A percentile compares a stretch with the other conserved stretches of the same genome.
phyloP scores from a whole-genome alignment of 2,329 filamentous ascomycete species.

The Pseudogymnoascus destructans region DNA sequence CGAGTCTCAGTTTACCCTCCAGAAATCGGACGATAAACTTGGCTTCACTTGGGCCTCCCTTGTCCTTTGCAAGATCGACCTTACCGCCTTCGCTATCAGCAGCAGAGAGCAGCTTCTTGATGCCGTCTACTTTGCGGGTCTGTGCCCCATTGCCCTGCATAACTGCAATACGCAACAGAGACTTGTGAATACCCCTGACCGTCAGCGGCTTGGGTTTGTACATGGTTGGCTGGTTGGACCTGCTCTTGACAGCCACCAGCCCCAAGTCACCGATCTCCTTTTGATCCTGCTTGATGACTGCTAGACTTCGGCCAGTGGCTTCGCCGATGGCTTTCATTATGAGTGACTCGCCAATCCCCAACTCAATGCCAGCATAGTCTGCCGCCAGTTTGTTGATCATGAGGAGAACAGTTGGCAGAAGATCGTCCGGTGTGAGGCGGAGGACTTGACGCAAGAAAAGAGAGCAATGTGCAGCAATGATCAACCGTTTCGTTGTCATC shows the following conservation, averaged over 20 bases:
- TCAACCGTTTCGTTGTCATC: conserved; percentile 80
- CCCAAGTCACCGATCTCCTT: conserved; percentile 94
- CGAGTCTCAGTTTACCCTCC: conserved; percentile 85
- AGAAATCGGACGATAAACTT: conserved; percentile 89
- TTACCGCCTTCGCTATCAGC: conserved; percentile 67
- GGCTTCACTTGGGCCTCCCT: conserved; percentile 85
- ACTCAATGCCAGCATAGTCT: conserved; percentile 89
- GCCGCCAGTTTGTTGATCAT: conserved; percentile 98
- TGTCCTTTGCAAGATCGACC: conserved; percentile 82
- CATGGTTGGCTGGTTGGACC: conserved; percentile 93
- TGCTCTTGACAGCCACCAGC: conserved; percentile 86
- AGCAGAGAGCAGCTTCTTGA: conserved; percentile 91
- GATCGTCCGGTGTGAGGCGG: conserved; percentile 72
- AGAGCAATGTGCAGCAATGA: conserved; percentile 81
- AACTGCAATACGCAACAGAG: conserved; percentile 78
- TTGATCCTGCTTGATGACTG: conserved; percentile 88
- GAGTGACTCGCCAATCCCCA: conserved; percentile 94
- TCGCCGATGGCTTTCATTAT: conserved; percentile 99
- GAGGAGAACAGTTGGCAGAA: conserved; percentile 76
- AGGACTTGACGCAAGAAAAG: conserved; percentile 90
- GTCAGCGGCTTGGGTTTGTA: conserved; percentile 93
- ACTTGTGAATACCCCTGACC: conserved; percentile 73
- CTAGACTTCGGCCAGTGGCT: conserved; percentile 74
- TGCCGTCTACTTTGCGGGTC: conserved; percentile 78
- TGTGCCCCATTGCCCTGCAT: conserved; percentile 78